Evolutionary conservation across 306 rosid genomes (phyloP).

Genomic region (Oemleria cerasiformis): DNA sequence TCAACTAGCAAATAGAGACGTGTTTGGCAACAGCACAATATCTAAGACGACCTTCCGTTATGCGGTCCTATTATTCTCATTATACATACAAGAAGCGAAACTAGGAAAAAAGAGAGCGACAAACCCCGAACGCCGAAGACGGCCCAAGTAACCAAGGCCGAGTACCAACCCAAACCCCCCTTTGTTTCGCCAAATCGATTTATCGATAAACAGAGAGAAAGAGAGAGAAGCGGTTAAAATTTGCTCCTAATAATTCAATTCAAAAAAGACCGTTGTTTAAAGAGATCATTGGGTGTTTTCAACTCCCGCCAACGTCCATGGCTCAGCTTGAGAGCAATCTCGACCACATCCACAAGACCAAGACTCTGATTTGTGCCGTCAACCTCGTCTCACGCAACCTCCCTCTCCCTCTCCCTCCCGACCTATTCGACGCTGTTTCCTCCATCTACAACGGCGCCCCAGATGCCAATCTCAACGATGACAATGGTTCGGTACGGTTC

Average conservation of each 20-base stretch:
- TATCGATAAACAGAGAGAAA: conserved; percentile 27
- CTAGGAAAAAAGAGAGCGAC: conserved; percentile 18
- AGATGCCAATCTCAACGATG: neutral
- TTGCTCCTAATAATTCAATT: conserved; percentile 6
- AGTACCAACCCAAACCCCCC: neutral
- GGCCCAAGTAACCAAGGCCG: neutral
- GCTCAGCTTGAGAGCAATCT: conserved; percentile 54
- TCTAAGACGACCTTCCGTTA: neutral
- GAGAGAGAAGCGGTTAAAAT: neutral
- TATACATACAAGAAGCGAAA: neutral
- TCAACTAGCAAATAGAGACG: neutral
- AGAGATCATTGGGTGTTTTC: conserved; percentile 30
- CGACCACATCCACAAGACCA: conserved; percentile 47
- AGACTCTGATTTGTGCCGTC: conserved; percentile 82
- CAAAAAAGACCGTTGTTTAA: conserved; percentile 24
- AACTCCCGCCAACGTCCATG: conserved; percentile 79
- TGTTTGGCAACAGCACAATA: conserved; percentile 29
- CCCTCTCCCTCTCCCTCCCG: conserved; percentile 84
- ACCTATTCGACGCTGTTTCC: conserved; percentile 69
- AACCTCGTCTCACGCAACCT: conserved; percentile 87
- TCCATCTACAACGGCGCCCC: conserved; percentile 42
- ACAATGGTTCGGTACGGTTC: conserved; percentile 26
- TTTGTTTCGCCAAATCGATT: conserved; percentile 22
- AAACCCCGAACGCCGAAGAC: conserved; percentile 38
- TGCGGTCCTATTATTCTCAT: neutral